phyloP scores from a whole-genome alignment of 495 filamentous ascomycete species.

The Cercophora sp. region DNA sequence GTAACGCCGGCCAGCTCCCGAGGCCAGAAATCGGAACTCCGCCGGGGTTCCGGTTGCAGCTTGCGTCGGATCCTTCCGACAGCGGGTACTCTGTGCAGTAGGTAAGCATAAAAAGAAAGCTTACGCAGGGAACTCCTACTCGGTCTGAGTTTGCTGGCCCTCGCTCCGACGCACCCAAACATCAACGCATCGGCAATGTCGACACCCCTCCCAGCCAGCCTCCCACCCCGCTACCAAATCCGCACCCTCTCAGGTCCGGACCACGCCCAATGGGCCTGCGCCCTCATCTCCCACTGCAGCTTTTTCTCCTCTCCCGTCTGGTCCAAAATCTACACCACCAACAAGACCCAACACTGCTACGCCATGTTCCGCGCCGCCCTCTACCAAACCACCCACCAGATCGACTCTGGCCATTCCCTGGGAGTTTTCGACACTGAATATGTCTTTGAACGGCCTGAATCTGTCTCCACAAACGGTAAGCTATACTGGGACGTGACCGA shows the following conservation, averaged over 20 bases:
- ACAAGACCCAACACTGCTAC: constrained; percentile 24
- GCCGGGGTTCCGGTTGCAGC: too few species aligned
- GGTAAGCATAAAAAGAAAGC: not conserved
- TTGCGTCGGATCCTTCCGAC: too few species aligned
- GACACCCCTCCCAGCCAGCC: too few species aligned
- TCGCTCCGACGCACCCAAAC: too few species aligned
- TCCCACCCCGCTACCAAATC: constrained; percentile 29
- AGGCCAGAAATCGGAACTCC: too few species aligned
- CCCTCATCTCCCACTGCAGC: constrained; percentile 36
- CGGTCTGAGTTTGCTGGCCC: not conserved
- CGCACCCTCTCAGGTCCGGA: constrained; percentile 26
- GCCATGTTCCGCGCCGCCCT: constrained; percentile 4
- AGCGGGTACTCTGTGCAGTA: too few species aligned
- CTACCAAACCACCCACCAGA: not conserved
- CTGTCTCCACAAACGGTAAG: constrained; percentile 33
- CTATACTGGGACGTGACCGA: constrained; percentile 37
- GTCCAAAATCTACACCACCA: constrained; percentile 26
- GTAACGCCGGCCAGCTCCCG: too few species aligned
- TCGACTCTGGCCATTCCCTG: constrained; percentile 32
- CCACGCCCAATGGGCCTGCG: constrained; percentile 32
- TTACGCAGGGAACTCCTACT: not conserved
- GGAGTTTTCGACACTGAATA: constrained; percentile 47
- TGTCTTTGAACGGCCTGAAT: constrained; percentile 38
- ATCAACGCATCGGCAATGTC: too few species aligned
- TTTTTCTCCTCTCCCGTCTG: constrained; percentile 37